Evolutionary conservation across 2,329 filamentous ascomycete species (phyloP), one percentile per base, ranked within the genome.

Genomic region (Hypocreales sp.): DNA sequence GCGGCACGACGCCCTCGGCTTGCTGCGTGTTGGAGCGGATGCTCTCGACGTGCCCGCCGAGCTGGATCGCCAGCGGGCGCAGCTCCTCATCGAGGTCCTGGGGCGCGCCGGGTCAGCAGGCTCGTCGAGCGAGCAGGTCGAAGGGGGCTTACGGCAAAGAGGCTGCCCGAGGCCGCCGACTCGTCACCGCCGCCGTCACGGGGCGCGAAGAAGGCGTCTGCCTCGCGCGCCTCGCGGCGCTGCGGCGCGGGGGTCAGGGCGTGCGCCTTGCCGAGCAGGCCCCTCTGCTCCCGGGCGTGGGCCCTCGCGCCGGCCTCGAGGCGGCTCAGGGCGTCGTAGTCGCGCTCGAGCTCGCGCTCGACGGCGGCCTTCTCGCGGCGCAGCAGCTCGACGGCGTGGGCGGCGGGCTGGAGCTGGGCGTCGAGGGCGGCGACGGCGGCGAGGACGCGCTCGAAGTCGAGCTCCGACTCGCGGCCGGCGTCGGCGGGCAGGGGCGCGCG

Each of bases 361-460:
- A 75, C 62, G 37, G 58, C 59, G 33, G 58, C 60, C 37, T 67
- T 64, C 46, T 79, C 74, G 16, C 58, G 53, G 29, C 53, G 53
- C 18, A 82, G 55, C 24, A 81, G 50, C 35, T 67, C 61, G 15
- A 78, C 65, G 4, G 69, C 62, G 47, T 81, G 74, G 22, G 73
- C 50, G 13, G 67, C 54, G 2, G 74, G 70, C 11, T 68, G 72
- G 5, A 81, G 61, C 48, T 66, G 62, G 32, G 53, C 54, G 42
- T 78, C 67, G 15, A 77, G 47, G 7, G 49, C 49, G 31, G 58
- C 52, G 34, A 68, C 68, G n/a, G 63, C 64, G 39, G 73, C 66
- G 7, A 76, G 53, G 10, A 74, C 64, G 38, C 61, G 66, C 43
- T 81, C 75, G 35, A 74, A 74, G 40, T 78, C 64, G 25, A 82